Evolutionary conservation across 208 protist genomes (phyloP), one percentile per base, ranked within the genome.

Genomic region (Leishmania major): DNA sequence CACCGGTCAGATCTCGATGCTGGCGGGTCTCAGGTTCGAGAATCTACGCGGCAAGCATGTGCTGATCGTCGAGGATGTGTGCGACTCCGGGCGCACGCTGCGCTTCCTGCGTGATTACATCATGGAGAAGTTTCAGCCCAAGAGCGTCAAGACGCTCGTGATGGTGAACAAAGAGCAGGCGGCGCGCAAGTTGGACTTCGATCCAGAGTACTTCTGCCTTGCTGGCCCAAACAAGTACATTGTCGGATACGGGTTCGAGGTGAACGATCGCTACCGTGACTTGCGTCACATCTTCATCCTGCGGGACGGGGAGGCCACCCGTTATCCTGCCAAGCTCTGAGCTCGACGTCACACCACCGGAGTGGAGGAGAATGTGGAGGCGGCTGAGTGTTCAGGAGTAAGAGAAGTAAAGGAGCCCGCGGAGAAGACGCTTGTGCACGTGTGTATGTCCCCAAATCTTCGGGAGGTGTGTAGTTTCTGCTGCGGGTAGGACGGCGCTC

Each of bases 221-320:
- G 71, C 49, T 1, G 92, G 84, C 28, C 93, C 94, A 3, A 92
- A 97, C 69, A 66, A 90, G 77, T 98, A 96, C 81, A 95, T 98
- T 47, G 85, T 98, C 72, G 96, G 96, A 71, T 98, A 98, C 82
- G 96, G 96, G 31, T 96, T 98, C 78, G 96, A 98, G 84, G 95
- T 97, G 66, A 96, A 97, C 78, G 95, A 98, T 66, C 86, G 92
- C 15, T 98, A 96, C 72, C 84, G 96, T 49, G 85, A 90, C 75
- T 84, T 97, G 43, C 89, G 94, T 11, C 92, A 97, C 85, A 89
- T 98, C 45, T 94, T 97, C 69, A 86, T 85, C 7, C 84, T 98
- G 53, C 95, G 92, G 73, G 87, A 91, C 53, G 88, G 86, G 37
- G 91, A 96, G 79, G 88, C 84, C 53, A 86, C 45, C 45, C 89